These are phyloP conservation scores for Sordariomycetes sp. DNA, from an alignment of 2,329 filamentous ascomycete genomes.

Conservation along the genomic window DNA sequence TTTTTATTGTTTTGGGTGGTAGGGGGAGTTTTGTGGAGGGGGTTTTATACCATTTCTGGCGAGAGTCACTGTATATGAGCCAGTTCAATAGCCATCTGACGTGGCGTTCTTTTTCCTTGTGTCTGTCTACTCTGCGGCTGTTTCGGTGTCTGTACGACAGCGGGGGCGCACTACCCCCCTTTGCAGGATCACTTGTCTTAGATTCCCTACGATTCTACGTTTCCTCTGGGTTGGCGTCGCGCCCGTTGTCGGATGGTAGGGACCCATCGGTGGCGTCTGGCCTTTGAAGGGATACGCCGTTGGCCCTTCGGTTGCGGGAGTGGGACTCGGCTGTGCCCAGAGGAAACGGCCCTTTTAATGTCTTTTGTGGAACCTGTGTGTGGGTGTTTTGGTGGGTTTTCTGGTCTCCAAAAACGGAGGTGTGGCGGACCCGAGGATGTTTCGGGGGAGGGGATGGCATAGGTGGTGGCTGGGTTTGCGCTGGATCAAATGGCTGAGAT, in stretches of 20 bases:
- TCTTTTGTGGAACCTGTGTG: neutral
- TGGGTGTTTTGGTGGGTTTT: neutral
- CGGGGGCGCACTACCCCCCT: neutral
- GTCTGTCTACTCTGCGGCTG: neutral
- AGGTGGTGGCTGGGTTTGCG: neutral
- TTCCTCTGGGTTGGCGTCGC: neutral
- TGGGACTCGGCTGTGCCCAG: neutral
- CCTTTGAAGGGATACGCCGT: neutral
- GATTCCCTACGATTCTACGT: conserved; percentile 1
- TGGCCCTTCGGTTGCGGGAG: neutral
- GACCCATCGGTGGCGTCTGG: neutral
- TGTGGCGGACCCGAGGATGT: neutral
- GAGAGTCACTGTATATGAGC: conserved; percentile 16
- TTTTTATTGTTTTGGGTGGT: conserved; percentile 8
- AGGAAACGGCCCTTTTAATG: neutral
- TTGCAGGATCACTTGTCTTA: neutral
- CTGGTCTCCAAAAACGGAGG: neutral
- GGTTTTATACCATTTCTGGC: conserved; percentile 12
- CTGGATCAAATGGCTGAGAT: neutral
- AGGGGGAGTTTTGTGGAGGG: conserved; percentile 6
- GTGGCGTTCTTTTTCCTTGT: conserved; percentile 9
- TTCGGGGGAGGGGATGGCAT: neutral
- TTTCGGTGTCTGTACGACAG: neutral
- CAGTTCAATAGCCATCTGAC: conserved; percentile 6
- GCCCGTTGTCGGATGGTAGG: neutral